A percentile compares a stretch with the other conserved stretches of the same genome.
These are phyloP conservation scores for Globisporangium perplexum DNA, from an alignment of 352 stramenopile genomes.

Conservation along the genomic window DNA sequence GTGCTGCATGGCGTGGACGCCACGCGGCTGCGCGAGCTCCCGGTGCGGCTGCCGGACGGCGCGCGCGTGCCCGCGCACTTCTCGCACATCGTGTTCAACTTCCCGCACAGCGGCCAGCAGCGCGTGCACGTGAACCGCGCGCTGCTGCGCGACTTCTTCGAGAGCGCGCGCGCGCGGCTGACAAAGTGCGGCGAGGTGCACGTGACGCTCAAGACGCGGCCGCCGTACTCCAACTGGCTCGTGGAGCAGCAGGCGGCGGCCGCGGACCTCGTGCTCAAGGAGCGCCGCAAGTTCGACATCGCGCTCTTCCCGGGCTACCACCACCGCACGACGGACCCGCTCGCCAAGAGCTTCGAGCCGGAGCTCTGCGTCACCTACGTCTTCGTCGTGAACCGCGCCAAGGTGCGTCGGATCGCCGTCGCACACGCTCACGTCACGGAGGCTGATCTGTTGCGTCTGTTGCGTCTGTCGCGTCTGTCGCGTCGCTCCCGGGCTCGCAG, in stretches of 20 bases:
- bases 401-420: constrained; percentile 32
- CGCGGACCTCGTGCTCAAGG: constrained; percentile 72
- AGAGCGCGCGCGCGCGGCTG: constrained; percentile 63
- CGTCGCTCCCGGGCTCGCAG: background rate
- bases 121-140: constrained; percentile 85
- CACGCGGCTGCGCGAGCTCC: constrained; percentile 63
- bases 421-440: background rate
- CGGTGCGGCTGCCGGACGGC: constrained; percentile 18
- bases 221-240: constrained; percentile 86
- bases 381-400: constrained; percentile 79
- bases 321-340: constrained; percentile 84
- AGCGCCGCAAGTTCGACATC: constrained; percentile 67
- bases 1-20: constrained; percentile 81
- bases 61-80: constrained; percentile 45
- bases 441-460: background rate
- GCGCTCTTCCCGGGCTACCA: constrained; percentile 74
- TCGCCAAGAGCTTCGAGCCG: constrained; percentile 80
- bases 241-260: constrained; percentile 78
- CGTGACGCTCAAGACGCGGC: constrained; percentile 81
- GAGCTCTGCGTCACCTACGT: constrained; percentile 82
- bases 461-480: background rate
- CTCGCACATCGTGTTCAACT: constrained; percentile 87
- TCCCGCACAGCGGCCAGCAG: constrained; percentile 84
- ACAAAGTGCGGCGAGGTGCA: constrained; percentile 59
- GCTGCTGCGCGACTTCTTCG: constrained; percentile 81